These are phyloP conservation scores for Tetrapisispora iriomotensis DNA, from an alignment of 805 yeast species.

Conservation along the genomic window DNA sequence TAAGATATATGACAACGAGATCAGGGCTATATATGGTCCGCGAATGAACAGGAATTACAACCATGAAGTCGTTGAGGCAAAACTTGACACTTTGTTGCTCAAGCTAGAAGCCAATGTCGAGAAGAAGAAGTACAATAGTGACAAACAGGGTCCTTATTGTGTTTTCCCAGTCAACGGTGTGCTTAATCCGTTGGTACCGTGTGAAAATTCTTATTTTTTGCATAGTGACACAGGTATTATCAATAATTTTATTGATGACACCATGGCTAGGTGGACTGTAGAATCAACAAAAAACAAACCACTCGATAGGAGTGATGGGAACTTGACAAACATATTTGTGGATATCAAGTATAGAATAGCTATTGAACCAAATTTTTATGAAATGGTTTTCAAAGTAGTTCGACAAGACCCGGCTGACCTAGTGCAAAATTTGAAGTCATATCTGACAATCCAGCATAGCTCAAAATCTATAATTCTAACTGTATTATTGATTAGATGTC, in stretches of 20 bases:
- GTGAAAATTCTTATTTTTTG: too few species aligned
- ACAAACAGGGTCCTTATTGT: conserved; percentile 14
- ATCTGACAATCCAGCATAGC: background rate
- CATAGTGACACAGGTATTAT: background rate
- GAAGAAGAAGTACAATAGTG: background rate
- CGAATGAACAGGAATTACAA: conserved; percentile 7
- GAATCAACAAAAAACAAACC: background rate
- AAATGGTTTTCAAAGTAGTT: background rate
- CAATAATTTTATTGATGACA: conserved; percentile 8
- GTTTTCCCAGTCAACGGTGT: conserved; percentile 5
- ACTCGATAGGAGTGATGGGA: background rate
- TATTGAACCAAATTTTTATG: background rate
- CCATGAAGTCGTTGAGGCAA: conserved; percentile 17
- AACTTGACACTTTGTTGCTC: conserved; percentile 10
- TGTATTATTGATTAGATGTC: background rate
- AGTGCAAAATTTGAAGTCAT: background rate
- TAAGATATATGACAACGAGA: conserved; percentile 22
- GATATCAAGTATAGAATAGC: too few species aligned
- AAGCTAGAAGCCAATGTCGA: conserved; percentile 6
- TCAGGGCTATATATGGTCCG: conserved; percentile 17
- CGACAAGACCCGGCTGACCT: background rate
- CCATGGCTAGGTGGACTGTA: conserved; percentile 6
- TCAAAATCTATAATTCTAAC: background rate
- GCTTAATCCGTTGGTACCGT: background rate
- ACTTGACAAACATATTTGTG: too few species aligned